A percentile compares a stretch with the other conserved stretches of the same genome.
These are phyloP conservation scores for Penicillium sp. DNA, from an alignment of 2,329 filamentous ascomycete genomes.

Conservation along the genomic window DNA sequence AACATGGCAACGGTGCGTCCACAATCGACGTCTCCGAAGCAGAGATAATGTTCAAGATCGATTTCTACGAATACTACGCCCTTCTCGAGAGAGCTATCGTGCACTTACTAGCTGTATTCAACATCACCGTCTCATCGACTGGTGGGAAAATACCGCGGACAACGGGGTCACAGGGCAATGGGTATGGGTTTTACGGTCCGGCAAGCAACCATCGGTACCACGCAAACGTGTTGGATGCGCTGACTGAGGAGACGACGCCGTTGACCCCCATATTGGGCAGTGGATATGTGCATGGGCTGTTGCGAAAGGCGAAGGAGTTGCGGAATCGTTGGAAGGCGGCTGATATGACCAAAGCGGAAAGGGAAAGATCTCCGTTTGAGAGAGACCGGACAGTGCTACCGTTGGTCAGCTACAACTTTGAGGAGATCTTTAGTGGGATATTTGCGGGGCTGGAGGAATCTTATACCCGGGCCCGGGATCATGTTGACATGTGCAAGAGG, in stretches of 20 bases:
- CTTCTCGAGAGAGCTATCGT: slow-evolving; percentile 66
- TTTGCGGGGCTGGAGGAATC: slow-evolving; percentile 56
- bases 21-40: slow-evolving; percentile 32
- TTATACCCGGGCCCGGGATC: slow-evolving; percentile 48
- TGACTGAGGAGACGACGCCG: slow-evolving; percentile 54
- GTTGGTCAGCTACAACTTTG: slow-evolving; percentile 57
- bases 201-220: slow-evolving; percentile 55
- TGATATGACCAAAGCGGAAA: slow-evolving; percentile 41
- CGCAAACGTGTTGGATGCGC: slow-evolving; percentile 60
- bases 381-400: slow-evolving; percentile 28
- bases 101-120: slow-evolving; percentile 59
- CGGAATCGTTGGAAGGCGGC: slow-evolving; percentile 68
- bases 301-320: slow-evolving; percentile 62
- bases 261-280: slow-evolving; percentile 52
- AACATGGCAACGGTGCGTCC: slow-evolving; percentile 12
- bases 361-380: slow-evolving; percentile 20
- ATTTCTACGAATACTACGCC: slow-evolving; percentile 72
- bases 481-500: slow-evolving; percentile 34
- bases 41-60: slow-evolving; percentile 68
- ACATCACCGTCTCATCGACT: slow-evolving; percentile 47
- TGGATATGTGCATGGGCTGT: slow-evolving; percentile 52
- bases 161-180: slow-evolving; percentile 15
- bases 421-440: slow-evolving; percentile 53
- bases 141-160: slow-evolving; percentile 3
- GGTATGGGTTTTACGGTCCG: slow-evolving; percentile 17